These are phyloP conservation scores for Hirschfeldia incana DNA, from an alignment of 345 rosid species.

Conservation along the genomic window DNA sequence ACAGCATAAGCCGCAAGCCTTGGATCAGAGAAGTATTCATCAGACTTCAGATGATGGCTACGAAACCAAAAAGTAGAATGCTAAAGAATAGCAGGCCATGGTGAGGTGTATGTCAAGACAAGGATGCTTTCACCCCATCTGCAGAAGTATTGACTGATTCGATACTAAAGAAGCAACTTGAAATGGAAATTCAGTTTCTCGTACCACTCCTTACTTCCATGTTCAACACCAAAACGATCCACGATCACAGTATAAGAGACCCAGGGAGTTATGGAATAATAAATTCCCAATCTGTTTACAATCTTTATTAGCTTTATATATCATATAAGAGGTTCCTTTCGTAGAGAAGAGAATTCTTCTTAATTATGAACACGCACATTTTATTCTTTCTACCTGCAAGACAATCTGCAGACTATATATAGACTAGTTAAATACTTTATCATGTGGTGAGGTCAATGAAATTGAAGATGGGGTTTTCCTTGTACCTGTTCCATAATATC, in stretches of 20 bases:
- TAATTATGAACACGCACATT: too few species aligned
- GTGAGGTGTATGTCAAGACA: slow-evolving; percentile 88
- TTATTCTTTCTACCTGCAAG: too few species aligned
- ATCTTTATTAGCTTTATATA: slow-evolving; percentile 52
- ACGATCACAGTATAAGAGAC: slow-evolving; percentile 97
- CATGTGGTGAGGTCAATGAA: too few species aligned
- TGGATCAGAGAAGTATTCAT: slow-evolving; percentile 80
- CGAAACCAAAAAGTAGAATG: slow-evolving; percentile 17
- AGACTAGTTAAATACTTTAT: too few species aligned
- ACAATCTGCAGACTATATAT: too few species aligned
- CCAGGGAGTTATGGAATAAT: slow-evolving; percentile 84
- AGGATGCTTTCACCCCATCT: slow-evolving; percentile 91
- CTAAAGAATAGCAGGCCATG: slow-evolving; percentile 81
- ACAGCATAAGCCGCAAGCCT: slow-evolving; percentile 51
- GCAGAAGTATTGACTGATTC: slow-evolving; percentile 92
- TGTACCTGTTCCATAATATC: too few species aligned
- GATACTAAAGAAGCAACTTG: slow-evolving; percentile 90
- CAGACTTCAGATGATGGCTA: slow-evolving; percentile 90
- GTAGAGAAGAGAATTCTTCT: too few species aligned
- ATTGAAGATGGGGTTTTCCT: too few species aligned
- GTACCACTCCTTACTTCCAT: slow-evolving; percentile 85
- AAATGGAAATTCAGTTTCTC: slow-evolving; percentile 74
- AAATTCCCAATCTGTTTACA: slow-evolving; percentile 89
- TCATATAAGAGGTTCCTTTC: too few species aligned
- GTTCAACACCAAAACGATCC: slow-evolving; percentile 88